These are phyloP conservation scores for Globisporangium alternatum DNA, from an alignment of 352 stramenopile species.

Conservation along the genomic window DNA sequence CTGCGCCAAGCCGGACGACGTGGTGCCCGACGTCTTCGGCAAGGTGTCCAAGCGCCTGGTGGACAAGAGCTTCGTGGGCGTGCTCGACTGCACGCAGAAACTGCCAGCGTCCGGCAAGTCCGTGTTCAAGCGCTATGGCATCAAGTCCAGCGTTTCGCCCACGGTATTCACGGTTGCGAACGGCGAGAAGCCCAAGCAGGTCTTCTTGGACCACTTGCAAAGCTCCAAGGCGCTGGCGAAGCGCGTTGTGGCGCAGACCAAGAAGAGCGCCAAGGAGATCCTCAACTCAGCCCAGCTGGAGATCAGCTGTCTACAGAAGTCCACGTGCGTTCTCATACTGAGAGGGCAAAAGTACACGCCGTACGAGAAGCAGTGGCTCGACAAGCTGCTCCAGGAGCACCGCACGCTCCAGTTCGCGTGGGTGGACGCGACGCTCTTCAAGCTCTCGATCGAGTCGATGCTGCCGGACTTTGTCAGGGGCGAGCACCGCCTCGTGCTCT, in stretches of 20 bases:
- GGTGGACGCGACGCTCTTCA: slow-evolving; percentile 59
- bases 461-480: slow-evolving; percentile 35
- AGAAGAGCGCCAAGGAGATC: slow-evolving; percentile 54
- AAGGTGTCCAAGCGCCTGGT: slow-evolving; percentile 56
- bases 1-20: slow-evolving; percentile 61
- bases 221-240: slow-evolving; percentile 55
- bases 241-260: slow-evolving; percentile 48
- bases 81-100: slow-evolving; percentile 72
- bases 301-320: slow-evolving; percentile 57
- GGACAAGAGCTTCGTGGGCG: slow-evolving; percentile 56
- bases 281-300: slow-evolving; percentile 69
- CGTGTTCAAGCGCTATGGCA: slow-evolving; percentile 55
- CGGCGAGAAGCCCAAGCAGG: slow-evolving; percentile 65
- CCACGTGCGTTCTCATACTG: slow-evolving; percentile 64
- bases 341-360: slow-evolving; percentile 48
- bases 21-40: slow-evolving; percentile 69
- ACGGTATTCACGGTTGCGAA: slow-evolving; percentile 83
- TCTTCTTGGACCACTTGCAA: slow-evolving; percentile 70
- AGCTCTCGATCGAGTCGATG: slow-evolving; percentile 67
- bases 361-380: slow-evolving; percentile 75
- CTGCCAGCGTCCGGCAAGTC: slow-evolving; percentile 50
- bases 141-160: slow-evolving; percentile 55
- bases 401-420: slow-evolving; percentile 67
- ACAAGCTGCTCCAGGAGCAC: slow-evolving; percentile 51
- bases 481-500: slow-evolving; percentile 70